Base-by-base conservation (phyloP, 441 rosid species). In the Corymbia calophylla region DNA sequence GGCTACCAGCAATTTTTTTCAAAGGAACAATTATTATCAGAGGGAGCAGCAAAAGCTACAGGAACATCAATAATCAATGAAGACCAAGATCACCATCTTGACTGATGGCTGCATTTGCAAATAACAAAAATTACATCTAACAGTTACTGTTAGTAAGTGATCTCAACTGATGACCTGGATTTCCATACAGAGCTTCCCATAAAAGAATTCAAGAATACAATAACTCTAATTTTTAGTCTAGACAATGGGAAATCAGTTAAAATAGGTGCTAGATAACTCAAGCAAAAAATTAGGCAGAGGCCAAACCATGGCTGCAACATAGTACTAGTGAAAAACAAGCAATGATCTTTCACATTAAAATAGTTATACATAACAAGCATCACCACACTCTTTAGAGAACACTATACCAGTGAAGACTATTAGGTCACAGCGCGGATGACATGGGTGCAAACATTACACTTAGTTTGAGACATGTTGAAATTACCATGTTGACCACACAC, bases 401-500 rank as follows among this genome's bases (percentile, higher is more conserved):
- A 8, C 49, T 21, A 39, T 12, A 77, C 44, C 84, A 39, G 84
- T 77, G 84, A 77, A 77, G 49, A 77, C 84, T 44, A 77, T 16
- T 48, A 39, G 51, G 18, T 23, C n/a, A 11, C 51, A 10, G 84
- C 84, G 35, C n/a, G 12, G 29, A 73, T 35, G 49, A 39, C 29
- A 39, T 39, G 25, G 8, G 49, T 19, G 49, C 29, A 77, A 73
- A 73, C n/a, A 32, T 44, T 23, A 77, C 2, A 9, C 51, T 88
- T 88, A 70, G 66, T 48, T 53, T 17, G 21, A 49, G 80, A 88
- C n/a, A 9, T n/a, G 44, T 58, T 89, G 14, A 27, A 62, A 58
- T 8, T 21, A 82, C 44, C 21, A 86, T 81, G 48, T 11, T 12
- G 84, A 86, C 16, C 12, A 88, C 91, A 47, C 56, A 97, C 99